Percentiles rank a stretch among this genome's conserved stretches.
phyloP scores from a whole-genome alignment of 169 alveolate species.

The Babesia gibsoni region DNA sequence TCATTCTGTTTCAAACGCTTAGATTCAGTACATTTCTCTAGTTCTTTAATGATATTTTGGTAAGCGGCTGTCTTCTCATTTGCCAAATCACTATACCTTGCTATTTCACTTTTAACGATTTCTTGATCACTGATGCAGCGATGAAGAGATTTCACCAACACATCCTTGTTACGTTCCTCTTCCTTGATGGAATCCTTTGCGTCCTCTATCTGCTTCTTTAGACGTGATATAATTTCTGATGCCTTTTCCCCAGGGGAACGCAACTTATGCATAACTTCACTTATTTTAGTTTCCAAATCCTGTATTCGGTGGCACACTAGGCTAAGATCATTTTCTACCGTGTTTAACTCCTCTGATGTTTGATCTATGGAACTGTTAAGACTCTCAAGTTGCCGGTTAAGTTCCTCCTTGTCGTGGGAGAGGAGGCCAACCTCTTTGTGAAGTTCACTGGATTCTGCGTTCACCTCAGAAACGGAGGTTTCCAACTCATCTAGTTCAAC shows the following conservation, averaged over 20 bases:
- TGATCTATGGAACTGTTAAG: background rate
- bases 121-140: constrained; percentile 26
- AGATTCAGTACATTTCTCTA: constrained; percentile 12
- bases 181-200: constrained; percentile 15
- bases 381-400: constrained; percentile 9
- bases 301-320: constrained; percentile 6
- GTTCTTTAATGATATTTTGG: background rate
- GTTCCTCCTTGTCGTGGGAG: constrained; percentile 19
- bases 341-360: background rate
- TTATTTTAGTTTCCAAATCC: constrained; percentile 20
- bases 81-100: background rate
- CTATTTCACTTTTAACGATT: background rate
- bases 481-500: background rate
- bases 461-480: background rate
- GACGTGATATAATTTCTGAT: background rate
- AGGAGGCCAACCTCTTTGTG: constrained; percentile 26
- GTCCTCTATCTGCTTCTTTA: constrained; percentile 19
- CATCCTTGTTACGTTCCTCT: constrained; percentile 4
- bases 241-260: constrained; percentile 25
- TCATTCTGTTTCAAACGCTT: constrained; percentile 41
- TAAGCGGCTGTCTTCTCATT: background rate
- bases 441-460: background rate
- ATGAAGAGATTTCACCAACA: background rate
- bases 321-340: background rate
- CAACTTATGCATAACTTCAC: constrained; percentile 23